Evolutionary conservation across 2,329 filamentous ascomycete species (phyloP).

Genomic region (Acephala macrosclerotiorum): DNA sequence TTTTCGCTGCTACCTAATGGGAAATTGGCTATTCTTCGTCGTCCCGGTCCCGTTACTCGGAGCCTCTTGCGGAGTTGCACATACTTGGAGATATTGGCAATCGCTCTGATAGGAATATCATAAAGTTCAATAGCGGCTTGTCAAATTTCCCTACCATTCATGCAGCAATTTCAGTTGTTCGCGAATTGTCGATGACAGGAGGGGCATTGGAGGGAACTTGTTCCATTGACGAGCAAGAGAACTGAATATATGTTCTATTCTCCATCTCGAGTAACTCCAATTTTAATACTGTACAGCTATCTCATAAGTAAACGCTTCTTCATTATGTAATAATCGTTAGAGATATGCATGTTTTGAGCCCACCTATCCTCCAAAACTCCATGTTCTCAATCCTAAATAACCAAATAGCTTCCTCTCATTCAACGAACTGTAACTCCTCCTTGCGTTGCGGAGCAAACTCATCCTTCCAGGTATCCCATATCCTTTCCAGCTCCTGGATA

Average conservation of each 20-base stretch:
- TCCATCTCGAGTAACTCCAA: not conserved
- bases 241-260: not conserved
- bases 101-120: not conserved
- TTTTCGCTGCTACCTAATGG: no score
- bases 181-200: not conserved
- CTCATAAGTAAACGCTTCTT: not conserved
- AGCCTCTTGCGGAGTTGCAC: not conserved
- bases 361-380: not conserved
- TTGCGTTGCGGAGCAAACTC: slow-evolving; percentile 69
- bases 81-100: not conserved
- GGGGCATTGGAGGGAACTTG: not conserved
- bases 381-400: not conserved
- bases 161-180: not conserved
- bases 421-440: slow-evolving; percentile 72
- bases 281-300: not conserved
- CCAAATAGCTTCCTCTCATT: slow-evolving; percentile 46
- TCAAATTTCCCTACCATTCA: not conserved
- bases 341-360: not conserved
- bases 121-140: not conserved
- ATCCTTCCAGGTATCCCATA: slow-evolving; percentile 83
- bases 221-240: not conserved
- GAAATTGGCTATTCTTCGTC: no score
- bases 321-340: not conserved
- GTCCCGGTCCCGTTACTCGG: not conserved
- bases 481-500: slow-evolving; percentile 72